Base-by-base conservation (phyloP, 768 basidiomycete genomes). In the Tylopilus balloui region DNA sequence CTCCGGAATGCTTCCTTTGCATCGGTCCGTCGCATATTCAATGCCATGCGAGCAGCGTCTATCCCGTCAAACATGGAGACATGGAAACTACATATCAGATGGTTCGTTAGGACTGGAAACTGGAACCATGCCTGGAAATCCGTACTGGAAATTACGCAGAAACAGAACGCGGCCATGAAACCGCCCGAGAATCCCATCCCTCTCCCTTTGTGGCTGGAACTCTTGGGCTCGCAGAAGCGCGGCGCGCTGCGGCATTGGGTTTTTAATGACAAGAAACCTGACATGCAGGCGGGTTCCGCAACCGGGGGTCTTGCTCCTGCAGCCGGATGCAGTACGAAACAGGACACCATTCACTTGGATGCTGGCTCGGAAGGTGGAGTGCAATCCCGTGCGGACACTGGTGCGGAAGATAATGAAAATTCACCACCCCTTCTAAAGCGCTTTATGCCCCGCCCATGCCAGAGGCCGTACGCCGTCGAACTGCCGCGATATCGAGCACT, bases 121-220 rank as follows among this genome's bases (percentile, higher is more conserved):
- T 87, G 84, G 84, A 62, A 73, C 11, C 63, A 71, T 20, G 86
- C 83, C 19, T 86, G 82, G 81, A 55, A 56, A 13, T 69, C 71
- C 41, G 69, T 73, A 23, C 57, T 67, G 54, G 42, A 60, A 38
- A 52, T 64, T 25, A 48, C 56, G 2, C 32, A 45, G 20, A 40
- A 49, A 48, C 53, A 29, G 24, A 43, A 34, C 23, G 38, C 48
- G 49, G 24, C 56, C 24, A 34, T 12, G n/a, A 34, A 34, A 3
- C 17, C 51, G 10, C 42, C 32, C 21, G 36, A 8, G 23, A 52
- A 50, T 7, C 36, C 50, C 25, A 66, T 74, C 27, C 78, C 76
- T 23, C 68, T 79, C 23, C 60, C 67, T 4, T 63, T 87, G 43
- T 86, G 83, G 84, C 50, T 79, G 37, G 84, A 87, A 53, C 78